Evolutionary conservation across 2,329 filamentous ascomycete genomes (phyloP).

Genomic region (Alternaria longipes): DNA sequence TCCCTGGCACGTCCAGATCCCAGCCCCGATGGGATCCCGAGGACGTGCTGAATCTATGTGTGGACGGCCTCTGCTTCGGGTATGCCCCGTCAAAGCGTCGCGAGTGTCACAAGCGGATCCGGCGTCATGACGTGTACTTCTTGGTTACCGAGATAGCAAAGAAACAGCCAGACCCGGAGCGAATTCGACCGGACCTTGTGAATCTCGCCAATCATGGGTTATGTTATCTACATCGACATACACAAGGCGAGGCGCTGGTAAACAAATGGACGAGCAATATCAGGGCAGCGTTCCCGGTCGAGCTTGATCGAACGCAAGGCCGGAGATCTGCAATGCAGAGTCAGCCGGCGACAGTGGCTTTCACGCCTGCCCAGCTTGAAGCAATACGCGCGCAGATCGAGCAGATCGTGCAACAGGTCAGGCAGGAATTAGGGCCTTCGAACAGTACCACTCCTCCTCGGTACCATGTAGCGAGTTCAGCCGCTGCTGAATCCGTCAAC

Average conservation of each 20-base stretch:
- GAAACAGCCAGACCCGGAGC: conserved; percentile 15
- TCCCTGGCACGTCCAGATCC: background rate
- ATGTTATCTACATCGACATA: conserved; percentile 7
- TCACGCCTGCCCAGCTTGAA: background rate
- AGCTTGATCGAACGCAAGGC: background rate
- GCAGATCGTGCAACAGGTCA: background rate
- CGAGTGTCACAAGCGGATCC: conserved; percentile 17
- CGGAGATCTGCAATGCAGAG: background rate
- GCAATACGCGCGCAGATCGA: background rate
- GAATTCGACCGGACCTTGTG: conserved; percentile 14
- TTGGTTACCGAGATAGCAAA: conserved; percentile 15
- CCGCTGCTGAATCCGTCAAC: background rate
- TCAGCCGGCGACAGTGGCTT: background rate
- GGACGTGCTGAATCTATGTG: conserved; percentile 18
- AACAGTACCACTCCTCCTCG: background rate
- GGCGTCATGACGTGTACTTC: background rate
- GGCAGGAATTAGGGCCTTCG: background rate
- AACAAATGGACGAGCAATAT: conserved; percentile 9
- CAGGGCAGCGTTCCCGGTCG: conserved; percentile 9
- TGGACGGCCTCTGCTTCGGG: conserved; percentile 20
- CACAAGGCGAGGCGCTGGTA: conserved; percentile 9
- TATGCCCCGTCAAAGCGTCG: conserved; percentile 17
- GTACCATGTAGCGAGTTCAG: background rate
- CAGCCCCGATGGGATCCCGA: conserved; percentile 16
- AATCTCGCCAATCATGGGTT: conserved; percentile 21